Evolutionary conservation across 768 basidiomycete genomes (phyloP).

Genomic region (Termitomyces sp.): DNA sequence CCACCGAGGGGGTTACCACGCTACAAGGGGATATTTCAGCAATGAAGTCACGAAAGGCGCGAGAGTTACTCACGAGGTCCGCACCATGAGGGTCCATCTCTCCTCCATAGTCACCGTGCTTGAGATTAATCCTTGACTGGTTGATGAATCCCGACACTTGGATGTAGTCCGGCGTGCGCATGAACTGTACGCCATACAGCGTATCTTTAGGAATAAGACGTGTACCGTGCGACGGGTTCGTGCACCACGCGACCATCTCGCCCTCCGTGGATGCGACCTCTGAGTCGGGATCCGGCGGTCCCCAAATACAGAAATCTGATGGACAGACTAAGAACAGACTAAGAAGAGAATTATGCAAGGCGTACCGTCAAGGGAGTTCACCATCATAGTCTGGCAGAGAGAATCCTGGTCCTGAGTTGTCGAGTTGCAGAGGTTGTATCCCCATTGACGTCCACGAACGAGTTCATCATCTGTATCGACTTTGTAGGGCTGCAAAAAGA

Average conservation of each 20-base stretch:
- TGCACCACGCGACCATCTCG: constrained; percentile 74
- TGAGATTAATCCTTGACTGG: constrained; percentile 55
- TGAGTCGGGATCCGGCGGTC: constrained; percentile 44
- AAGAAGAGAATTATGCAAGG: constrained; percentile 1
- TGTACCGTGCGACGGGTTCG: constrained; percentile 65
- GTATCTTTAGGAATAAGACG: constrained; percentile 70
- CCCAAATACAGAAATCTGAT: constrained; percentile 72
- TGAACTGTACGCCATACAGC: constrained; percentile 60
- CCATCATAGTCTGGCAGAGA: constrained; percentile 49
- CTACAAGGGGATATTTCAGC: constrained; percentile 1
- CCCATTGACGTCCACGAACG: constrained; percentile 48
- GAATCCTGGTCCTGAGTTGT: constrained; percentile 51
- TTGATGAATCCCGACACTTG: constrained; percentile 63
- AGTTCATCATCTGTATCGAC: constrained; percentile 25
- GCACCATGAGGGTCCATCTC: constrained; percentile 79
- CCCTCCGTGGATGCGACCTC: constrained; percentile 66
- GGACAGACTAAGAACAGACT: not conserved
- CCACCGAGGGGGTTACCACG: constrained; percentile 15
- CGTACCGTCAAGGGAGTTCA: constrained; percentile 50
- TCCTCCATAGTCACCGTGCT: constrained; percentile 58
- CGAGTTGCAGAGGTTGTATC: constrained; percentile 61
- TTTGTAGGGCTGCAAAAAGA: constrained; percentile 22
- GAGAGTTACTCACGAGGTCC: constrained; percentile 35
- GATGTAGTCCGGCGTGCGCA: constrained; percentile 55
- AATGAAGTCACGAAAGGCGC: not conserved